A percentile compares a stretch with the other conserved stretches of the same genome.
Conservation (phyloP, 2,329 filamentous ascomycete genomes). For the Spiromastix sp. region DNA sequence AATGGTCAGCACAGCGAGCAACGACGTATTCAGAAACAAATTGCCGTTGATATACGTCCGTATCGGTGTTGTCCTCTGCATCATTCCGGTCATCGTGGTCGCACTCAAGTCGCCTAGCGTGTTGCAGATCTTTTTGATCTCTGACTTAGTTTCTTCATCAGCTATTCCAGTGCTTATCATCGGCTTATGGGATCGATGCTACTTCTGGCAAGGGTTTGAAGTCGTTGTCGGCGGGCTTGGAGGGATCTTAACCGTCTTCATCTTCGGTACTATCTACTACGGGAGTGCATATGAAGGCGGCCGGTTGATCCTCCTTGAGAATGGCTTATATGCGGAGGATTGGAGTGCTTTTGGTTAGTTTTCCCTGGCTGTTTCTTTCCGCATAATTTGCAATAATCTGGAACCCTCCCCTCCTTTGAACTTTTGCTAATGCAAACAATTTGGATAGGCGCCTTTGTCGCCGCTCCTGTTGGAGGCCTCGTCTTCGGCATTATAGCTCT, state of each 20-base stretch:
- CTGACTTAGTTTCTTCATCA: constrained; percentile 57
- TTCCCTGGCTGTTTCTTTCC: not conserved
- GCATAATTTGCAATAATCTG: not conserved
- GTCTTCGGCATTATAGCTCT: constrained; percentile 60
- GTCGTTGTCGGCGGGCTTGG: constrained; percentile 68
- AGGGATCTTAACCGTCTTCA: constrained; percentile 67
- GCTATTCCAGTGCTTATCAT: constrained; percentile 65
- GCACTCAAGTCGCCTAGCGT: constrained; percentile 15
- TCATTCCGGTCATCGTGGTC: constrained; percentile 55
- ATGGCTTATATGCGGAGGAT: constrained; percentile 64
- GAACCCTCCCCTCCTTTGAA: not conserved
- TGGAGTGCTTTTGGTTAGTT: constrained; percentile 64
- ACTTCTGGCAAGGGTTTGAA: constrained; percentile 72
- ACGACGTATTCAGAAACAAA: constrained; percentile 75
- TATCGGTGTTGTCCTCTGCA: constrained; percentile 56
- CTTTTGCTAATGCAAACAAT: constrained; percentile 1
- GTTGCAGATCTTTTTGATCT: constrained; percentile 14
- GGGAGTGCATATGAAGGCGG: constrained; percentile 53
- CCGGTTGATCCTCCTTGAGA: constrained; percentile 59
- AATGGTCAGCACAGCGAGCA: constrained; percentile 76
- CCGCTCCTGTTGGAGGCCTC: constrained; percentile 64
- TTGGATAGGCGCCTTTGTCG: constrained; percentile 56
- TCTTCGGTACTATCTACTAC: constrained; percentile 73
- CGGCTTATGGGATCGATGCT: constrained; percentile 54
- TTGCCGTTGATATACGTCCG: constrained; percentile 68